A percentile compares a stretch with the other conserved stretches of the same genome.
These are phyloP conservation scores for Eucalyptus viminalis DNA, from an alignment of 345 rosid genomes.

Conservation along the genomic window DNA sequence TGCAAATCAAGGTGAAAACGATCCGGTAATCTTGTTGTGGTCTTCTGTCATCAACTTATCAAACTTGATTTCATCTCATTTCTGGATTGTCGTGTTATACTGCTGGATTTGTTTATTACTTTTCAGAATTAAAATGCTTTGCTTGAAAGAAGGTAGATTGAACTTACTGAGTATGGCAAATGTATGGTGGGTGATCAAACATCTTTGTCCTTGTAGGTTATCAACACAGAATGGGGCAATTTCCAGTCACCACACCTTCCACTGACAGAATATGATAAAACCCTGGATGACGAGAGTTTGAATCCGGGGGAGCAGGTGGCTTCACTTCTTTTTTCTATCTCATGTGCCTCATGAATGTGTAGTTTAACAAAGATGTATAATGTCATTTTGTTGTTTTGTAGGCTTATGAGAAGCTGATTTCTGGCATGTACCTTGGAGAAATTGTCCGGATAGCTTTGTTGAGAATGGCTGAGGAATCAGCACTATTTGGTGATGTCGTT, in stretches of 20 bases:
- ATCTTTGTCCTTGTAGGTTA: conserved; percentile 22
- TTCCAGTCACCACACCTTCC: conserved; percentile 66
- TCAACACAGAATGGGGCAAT: conserved; percentile 81
- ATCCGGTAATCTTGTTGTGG: neutral
- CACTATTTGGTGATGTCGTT: conserved; percentile 54
- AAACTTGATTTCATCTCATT: neutral
- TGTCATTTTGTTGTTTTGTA: neutral
- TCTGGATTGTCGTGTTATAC: neutral
- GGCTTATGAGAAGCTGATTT: conserved; percentile 59
- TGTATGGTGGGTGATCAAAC: neutral
- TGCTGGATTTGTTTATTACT: neutral
- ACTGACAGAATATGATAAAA: conserved; percentile 44
- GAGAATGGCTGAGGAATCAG: conserved; percentile 59
- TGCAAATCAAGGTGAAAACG: neutral
- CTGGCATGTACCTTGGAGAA: conserved; percentile 82
- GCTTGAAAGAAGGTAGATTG: neutral
- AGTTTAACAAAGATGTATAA: neutral
- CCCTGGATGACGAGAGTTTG: conserved; percentile 38
- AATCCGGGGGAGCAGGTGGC: conserved; percentile 53
- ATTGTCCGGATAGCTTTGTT: conserved; percentile 45
- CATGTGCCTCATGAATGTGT: neutral
- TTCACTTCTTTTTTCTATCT: neutral
- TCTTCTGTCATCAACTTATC: neutral
- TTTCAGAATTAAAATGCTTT: neutral
- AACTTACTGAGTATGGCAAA: neutral